Evolutionary conservation across 345 rosid species (phyloP), one percentile per base, ranked within the genome.

Genomic region (Linum lewisii): DNA sequence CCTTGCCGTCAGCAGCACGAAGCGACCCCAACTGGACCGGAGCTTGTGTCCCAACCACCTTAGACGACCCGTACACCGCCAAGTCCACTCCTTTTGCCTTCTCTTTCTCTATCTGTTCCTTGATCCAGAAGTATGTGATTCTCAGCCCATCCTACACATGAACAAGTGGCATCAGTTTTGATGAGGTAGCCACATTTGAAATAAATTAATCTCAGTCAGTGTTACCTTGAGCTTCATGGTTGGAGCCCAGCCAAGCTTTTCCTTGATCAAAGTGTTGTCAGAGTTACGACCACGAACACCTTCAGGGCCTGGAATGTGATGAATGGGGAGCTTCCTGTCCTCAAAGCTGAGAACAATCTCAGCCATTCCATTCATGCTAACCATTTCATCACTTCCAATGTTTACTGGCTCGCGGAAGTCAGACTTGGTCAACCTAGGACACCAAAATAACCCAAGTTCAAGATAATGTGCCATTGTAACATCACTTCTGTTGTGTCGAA

Each of bases 191-290:
- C 26, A 26, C 29, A 53, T 3, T 26, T 7, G 19, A 24, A 37
- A n/a, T 51, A 36, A 22, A 9, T 38, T 21, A 20, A 47, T 42
- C 15, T 11, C 4, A 52, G 24, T 52, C 14, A 6, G 24, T 24
- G 63, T n/a, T 83, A 89, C 97, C 97, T 82, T 87, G 81, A 93
- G 64, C 78, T 60, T 90, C 99, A 94, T 94, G 13, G 88, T 73
- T 59, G 99, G 99, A 63, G 97, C 92, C 99, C 99, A 94, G 29
- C 97, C 99, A 50, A 94, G 99, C 77, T 85, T 94, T 79, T 94
- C 97, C 70, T 82, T 94, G 53, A 94, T 94, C 73, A 94, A 78
- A 18, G 84, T 85, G 81, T 94, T 93, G 83, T 94, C 97, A 8
- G 97, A 94, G 82, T 90, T 90, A 42, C 99, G 91, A 5, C 99